Evolutionary conservation across 2,329 filamentous ascomycete species (phyloP).

Genomic region (Pseudopithomyces maydicus): DNA sequence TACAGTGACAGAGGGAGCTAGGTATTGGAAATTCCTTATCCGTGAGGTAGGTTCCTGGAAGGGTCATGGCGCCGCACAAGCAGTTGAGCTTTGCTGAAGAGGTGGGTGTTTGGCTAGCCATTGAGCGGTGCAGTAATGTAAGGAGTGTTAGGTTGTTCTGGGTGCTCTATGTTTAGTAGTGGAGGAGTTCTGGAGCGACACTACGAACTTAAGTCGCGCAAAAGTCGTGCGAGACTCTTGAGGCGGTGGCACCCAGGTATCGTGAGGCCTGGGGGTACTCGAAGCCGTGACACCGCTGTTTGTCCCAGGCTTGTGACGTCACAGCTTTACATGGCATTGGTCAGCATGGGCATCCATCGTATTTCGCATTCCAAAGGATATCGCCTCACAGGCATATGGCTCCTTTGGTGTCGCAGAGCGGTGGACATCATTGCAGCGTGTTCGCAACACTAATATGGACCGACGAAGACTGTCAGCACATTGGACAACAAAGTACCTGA

Average conservation of each 20-base stretch:
- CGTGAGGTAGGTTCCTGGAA: neutral
- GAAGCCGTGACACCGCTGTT: neutral
- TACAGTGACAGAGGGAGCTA: neutral
- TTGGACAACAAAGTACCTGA: no score
- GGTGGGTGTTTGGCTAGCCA: neutral
- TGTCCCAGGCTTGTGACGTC: neutral
- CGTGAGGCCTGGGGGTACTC: neutral
- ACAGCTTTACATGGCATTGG: neutral
- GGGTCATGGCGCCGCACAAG: neutral
- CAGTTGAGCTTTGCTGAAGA: neutral
- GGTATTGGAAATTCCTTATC: neutral
- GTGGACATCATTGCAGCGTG: no score
- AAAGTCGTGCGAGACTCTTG: no score
- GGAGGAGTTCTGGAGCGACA: neutral
- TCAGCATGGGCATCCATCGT: neutral
- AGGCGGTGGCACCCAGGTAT: neutral
- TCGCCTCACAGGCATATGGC: neutral
- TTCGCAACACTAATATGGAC: no score
- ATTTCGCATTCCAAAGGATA: neutral
- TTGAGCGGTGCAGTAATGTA: neutral
- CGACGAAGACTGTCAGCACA: no score
- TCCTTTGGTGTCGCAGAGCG: neutral
- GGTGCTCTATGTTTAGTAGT: neutral
- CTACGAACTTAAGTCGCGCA: no score
- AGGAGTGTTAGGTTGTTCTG: neutral